Evolutionary conservation across 345 rosid species (phyloP), one percentile per base, ranked within the genome.

Genomic region (Combretum micranthum): DNA sequence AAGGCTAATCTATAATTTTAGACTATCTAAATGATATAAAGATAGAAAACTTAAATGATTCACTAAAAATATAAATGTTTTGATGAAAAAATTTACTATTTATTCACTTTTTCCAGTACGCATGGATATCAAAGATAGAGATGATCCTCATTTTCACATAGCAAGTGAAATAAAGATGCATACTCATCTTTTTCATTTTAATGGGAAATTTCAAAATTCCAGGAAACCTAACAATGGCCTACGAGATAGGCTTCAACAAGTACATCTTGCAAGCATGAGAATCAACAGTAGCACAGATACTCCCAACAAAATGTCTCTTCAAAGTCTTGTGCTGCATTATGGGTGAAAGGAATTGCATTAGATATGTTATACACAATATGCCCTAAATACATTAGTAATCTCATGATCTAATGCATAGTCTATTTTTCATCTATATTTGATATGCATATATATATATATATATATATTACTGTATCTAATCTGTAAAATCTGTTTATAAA

Each of bases 191-290:
- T 25, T 25, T 25, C 26, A 25, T 25, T 25, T 25, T 5, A 25
- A 32, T 32, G 39, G 39, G 39, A 32, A 32, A 32, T 32, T 32
- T 32, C 39, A 32, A 32, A 32, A 32, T 4, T 32, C 39, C 39
- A 32, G 39, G 1, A 32, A 39, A 15, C 50, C 20, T 39, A 44
- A 37, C 32, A 32, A 47, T 42, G 50, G 52, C 21, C 45, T 22
- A 90, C 44, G 82, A 77, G 64, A 83, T 26, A 26, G 88, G 98
- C 81, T 77, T 92, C 85, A 92, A 72, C 55, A 86, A 69, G 62
- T 81, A 86, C 78, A 86, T 64, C 77, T 81, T 88, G 75, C 95
- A 79, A 0, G 86, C 72, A 64, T 86, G 98, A 48, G 85, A 56
- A 26, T 57, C 67, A 69, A 84, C 55, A 0, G 72, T 82, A 4